phyloP scores from a whole-genome alignment of 192 early-diverging fungal species.

The Mortierella hygrophila region DNA sequence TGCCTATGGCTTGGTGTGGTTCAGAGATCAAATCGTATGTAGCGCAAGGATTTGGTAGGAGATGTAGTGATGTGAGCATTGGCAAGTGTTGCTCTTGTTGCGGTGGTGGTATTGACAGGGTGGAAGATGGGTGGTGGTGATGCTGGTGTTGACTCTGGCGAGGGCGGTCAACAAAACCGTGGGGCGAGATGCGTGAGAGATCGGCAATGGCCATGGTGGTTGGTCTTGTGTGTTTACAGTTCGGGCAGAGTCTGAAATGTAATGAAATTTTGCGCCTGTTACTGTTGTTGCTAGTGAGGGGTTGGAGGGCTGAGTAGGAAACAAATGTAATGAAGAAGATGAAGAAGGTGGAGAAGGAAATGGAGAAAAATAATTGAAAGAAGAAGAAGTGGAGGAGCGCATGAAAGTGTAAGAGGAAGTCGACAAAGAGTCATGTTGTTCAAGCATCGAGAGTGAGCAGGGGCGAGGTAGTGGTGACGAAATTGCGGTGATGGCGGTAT shows the following conservation, averaged over 20 bases:
- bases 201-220: background rate
- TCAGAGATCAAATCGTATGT: background rate
- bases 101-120: background rate
- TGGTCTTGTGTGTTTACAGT: background rate
- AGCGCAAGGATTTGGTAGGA: background rate
- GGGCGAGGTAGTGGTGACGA: background rate
- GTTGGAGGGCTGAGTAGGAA: background rate
- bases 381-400: background rate
- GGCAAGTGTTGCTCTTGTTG: background rate
- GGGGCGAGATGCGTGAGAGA: background rate
- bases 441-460: background rate
- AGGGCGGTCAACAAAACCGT: background rate
- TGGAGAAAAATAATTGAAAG: background rate
- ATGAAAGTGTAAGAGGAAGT: background rate
- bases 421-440: background rate
- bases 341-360: no score
- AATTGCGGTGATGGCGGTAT: background rate
- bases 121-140: background rate
- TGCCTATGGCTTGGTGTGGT: background rate
- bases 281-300: background rate
- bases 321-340: background rate
- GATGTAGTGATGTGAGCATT: background rate
- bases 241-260: background rate
- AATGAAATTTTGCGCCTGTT: background rate
- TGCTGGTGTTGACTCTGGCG: background rate